A percentile compares a stretch with the other conserved stretches of the same genome.
These are phyloP conservation scores for Ceriops tagal DNA, from an alignment of 345 rosid genomes.

Conservation along the genomic window DNA sequence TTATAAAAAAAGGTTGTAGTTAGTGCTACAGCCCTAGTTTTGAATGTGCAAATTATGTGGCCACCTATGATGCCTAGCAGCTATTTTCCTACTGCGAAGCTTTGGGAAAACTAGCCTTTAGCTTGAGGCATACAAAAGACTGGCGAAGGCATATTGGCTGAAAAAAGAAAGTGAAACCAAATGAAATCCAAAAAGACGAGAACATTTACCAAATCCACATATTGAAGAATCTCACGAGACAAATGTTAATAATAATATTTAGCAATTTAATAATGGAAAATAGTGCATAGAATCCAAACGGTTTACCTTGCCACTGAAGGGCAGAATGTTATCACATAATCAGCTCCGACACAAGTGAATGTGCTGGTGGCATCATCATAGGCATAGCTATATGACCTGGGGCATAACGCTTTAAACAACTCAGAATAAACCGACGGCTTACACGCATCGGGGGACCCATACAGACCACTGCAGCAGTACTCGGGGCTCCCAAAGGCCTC, in stretches of 20 bases:
- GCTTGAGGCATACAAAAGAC: constrained; percentile 22
- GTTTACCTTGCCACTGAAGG: constrained; percentile 29
- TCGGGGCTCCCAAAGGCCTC: constrained; percentile 28
- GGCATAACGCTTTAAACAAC: constrained; percentile 30
- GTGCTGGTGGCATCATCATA: constrained; percentile 29
- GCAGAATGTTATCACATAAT: constrained; percentile 30
- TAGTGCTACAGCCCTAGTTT: too few species aligned
- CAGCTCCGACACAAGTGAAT: constrained; percentile 27
- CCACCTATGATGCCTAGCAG: too few species aligned
- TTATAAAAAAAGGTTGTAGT: too few species aligned
- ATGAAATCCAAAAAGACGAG: constrained; percentile 10
- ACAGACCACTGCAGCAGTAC: constrained; percentile 33
- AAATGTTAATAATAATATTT: too few species aligned
- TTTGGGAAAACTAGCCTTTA: not conserved
- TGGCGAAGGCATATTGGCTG: not conserved
- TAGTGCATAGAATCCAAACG: not conserved
- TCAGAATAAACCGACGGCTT: constrained; percentile 27
- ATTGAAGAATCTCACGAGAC: not conserved
- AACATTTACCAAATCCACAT: constrained; percentile 20
- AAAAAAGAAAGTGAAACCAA: constrained; percentile 17
- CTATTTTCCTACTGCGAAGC: too few species aligned
- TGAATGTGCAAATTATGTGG: too few species aligned
- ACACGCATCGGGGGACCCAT: constrained; percentile 27
- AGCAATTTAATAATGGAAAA: not conserved
- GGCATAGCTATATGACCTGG: constrained; percentile 28